Percentiles rank a stretch among this genome's conserved stretches.
Conservation (phyloP, 805 yeast species). For the Candida andamanensis region DNA sequence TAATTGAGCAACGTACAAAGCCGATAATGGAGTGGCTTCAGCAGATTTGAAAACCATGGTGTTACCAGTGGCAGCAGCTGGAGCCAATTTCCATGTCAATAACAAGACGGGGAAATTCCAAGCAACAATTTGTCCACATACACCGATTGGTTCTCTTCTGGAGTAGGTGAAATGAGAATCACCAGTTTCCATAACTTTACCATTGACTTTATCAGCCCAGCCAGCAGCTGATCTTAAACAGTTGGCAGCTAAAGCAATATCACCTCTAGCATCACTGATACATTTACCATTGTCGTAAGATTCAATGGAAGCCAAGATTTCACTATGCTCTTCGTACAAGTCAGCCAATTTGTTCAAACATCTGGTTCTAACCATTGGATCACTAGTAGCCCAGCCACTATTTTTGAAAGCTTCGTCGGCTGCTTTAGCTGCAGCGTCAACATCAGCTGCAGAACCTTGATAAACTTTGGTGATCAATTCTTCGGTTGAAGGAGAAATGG, state of each 20-base stretch:
- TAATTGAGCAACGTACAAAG: slow-evolving; percentile 66
- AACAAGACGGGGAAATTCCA: slow-evolving; percentile 95
- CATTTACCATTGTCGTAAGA: slow-evolving; percentile 90
- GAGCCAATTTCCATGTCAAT: slow-evolving; percentile 94
- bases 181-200: slow-evolving; percentile 73
- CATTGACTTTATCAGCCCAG: slow-evolving; percentile 82
- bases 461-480: slow-evolving; percentile 63
- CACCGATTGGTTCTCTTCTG: slow-evolving; percentile 88
- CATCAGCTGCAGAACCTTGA: slow-evolving; percentile 74
- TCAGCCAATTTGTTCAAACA: slow-evolving; percentile 71
- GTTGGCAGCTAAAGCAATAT: slow-evolving; percentile 62
- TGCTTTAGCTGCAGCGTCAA: slow-evolving; percentile 80
- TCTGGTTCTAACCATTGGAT: slow-evolving; percentile 63
- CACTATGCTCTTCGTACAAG: slow-evolving; percentile 65
- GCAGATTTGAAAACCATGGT: slow-evolving; percentile 85
- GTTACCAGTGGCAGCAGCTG: slow-evolving; percentile 89
- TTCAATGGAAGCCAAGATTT: slow-evolving; percentile 73
- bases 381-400: slow-evolving; percentile 58
- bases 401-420: slow-evolving; percentile 70
- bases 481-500: slow-evolving; percentile 65
- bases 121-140: slow-evolving; percentile 92
- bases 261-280: slow-evolving; percentile 62
- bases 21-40: slow-evolving; percentile 87
- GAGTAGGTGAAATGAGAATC: slow-evolving; percentile 69
- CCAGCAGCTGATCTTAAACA: slow-evolving; percentile 86